Conservation (phyloP, 2,329 filamentous ascomycete species). For the Fusarium pilosicola region DNA sequence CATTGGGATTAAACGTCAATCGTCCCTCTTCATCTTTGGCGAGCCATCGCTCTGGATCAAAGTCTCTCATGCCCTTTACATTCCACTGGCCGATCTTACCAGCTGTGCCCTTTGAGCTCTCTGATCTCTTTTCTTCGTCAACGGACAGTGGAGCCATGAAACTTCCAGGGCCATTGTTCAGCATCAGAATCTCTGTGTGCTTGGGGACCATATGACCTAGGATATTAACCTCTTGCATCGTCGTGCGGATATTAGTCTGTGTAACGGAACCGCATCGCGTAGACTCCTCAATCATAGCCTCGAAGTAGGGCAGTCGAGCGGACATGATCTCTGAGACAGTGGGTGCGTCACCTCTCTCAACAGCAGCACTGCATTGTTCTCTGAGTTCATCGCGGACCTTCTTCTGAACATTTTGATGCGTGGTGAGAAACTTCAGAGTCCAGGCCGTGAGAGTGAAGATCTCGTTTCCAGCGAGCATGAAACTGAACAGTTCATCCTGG, state of each 20-base stretch:
- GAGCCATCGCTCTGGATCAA: not conserved
- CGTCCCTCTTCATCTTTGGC: not conserved
- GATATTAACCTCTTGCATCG: not conserved
- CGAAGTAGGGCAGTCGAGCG: not conserved
- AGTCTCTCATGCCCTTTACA: not conserved
- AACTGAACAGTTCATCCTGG: not conserved
- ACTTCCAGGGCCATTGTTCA: not conserved
- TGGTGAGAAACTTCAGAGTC: not conserved
- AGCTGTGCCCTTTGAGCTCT: not conserved
- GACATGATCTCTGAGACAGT: not conserved
- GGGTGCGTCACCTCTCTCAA: not conserved
- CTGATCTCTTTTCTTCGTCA: not conserved
- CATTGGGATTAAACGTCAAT: not conserved
- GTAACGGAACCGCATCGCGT: not conserved
- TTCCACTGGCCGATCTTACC: not conserved
- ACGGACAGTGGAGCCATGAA: not conserved
- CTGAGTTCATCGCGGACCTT: not conserved
- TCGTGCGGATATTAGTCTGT: not conserved
- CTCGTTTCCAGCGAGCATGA: not conserved
- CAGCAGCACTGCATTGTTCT: not conserved
- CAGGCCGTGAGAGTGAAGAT: not conserved
- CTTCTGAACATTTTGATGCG: not conserved
- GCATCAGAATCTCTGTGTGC: not conserved
- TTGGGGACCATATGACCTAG: not conserved
- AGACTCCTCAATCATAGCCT: not conserved